These are phyloP conservation scores for Capsaspora owczarzaki DNA, from an alignment of 78 protist species.

Conservation along the genomic window DNA sequence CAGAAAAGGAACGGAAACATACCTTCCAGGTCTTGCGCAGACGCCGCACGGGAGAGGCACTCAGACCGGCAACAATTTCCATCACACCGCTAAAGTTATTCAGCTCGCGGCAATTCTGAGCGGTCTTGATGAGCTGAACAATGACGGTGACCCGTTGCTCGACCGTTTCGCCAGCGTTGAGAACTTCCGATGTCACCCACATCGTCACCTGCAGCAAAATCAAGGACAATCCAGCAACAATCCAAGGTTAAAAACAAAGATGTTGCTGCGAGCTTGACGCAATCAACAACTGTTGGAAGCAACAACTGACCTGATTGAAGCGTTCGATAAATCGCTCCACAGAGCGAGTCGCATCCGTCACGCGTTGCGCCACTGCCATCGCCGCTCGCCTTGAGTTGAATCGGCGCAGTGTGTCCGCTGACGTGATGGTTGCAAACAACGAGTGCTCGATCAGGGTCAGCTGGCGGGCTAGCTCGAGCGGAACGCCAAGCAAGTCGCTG, in stretches of 20 bases:
- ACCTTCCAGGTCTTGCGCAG: slow-evolving; percentile 55
- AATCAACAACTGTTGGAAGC: too few species aligned
- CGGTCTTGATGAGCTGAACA: slow-evolving; percentile 33
- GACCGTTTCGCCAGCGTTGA: slow-evolving; percentile 27
- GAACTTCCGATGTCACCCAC: slow-evolving; percentile 46
- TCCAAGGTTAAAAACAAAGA: too few species aligned
- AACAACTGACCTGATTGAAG: not conserved
- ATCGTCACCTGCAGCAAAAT: not conserved
- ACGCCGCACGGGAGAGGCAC: slow-evolving; percentile 36
- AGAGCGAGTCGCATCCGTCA: not conserved
- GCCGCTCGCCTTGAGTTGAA: too few species aligned
- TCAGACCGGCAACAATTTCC: slow-evolving; percentile 48
- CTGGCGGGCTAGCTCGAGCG: slow-evolving; percentile 16
- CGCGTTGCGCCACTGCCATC: too few species aligned
- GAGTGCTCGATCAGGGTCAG: slow-evolving; percentile 2
- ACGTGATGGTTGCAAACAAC: not conserved
- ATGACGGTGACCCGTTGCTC: slow-evolving; percentile 30
- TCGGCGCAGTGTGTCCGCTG: not conserved
- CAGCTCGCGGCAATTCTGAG: slow-evolving; percentile 34
- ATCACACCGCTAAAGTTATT: slow-evolving; percentile 53
- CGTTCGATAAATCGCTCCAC: not conserved
- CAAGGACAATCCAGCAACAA: too few species aligned
- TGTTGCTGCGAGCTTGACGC: too few species aligned
- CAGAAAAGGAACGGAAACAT: too few species aligned
- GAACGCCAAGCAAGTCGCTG: not conserved